Evolutionary conservation across 2,329 filamentous ascomycete genomes (phyloP), one percentile per base, ranked within the genome.

Genomic region (Blumeria graminis): DNA sequence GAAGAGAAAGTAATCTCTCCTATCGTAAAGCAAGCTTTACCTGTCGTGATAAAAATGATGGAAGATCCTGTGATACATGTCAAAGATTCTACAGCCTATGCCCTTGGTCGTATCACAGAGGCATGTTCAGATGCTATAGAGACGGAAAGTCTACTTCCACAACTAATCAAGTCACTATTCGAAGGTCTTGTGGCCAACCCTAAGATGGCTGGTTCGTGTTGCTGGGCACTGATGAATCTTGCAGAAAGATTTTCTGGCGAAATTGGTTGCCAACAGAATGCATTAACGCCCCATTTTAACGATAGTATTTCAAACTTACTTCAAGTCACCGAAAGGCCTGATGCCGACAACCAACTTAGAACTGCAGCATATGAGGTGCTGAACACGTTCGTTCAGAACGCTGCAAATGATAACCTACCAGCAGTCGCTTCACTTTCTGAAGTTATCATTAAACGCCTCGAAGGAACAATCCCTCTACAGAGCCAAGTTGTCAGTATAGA

Each of bases 201-300:
- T 58, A 95, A 94, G 78, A 98, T 98, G 82, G 92, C 90, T 35
- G 82, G 87, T 56, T 98, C 92, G 34, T 96, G 92, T 80, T 98
- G 92, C 73, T 95, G 93, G 92, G 89, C 92, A 35, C 73, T 98
- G 62, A 96, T 98, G 86, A 98, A 96, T 71, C 73, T 98, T 67
- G 90, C 92, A 10, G 92, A 98, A 68, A 84, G 89, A 59, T 98
- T 96, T 68, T 86, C 88, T 34, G 87, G 88, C 57, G 89, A 95
- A 56, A 76, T 82, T 57, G 86, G 86, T 54, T 83, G 82, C 59
- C 64, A 74, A 45, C 74, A 82, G 64, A 98, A 96, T 71, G 77
- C 87, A 46, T 75, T 98, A 54, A 94, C 89, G 1, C 80, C 82
- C 60, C 87, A 95, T 71, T 98, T 98, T 73, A 84, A 94, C 71